Conservation (phyloP, 176 grass and related monocot genomes). For the Avena eriantha region DNA sequence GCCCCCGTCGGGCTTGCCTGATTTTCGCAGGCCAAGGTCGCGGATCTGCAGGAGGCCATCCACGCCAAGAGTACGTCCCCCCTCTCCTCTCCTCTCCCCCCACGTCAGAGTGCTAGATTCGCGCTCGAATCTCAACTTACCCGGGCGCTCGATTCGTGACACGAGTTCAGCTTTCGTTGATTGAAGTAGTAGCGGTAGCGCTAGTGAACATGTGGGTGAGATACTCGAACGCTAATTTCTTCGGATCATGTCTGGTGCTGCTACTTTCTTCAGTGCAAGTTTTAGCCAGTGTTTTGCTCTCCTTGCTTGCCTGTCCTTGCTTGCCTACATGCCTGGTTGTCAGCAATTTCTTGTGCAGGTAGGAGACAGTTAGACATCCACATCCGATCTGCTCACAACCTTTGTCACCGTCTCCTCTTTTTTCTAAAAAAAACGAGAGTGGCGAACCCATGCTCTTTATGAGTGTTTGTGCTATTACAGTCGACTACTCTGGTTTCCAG, state of each 20-base stretch:
- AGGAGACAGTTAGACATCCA: slow-evolving; percentile 37
- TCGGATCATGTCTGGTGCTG: too few species aligned
- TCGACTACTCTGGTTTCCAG: background rate
- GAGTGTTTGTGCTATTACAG: background rate
- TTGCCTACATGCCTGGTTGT: slow-evolving; percentile 11
- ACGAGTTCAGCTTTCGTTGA: background rate
- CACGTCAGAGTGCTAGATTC: too few species aligned
- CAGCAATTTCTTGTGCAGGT: slow-evolving; percentile 31
- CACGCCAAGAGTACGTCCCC: slow-evolving; percentile 63
- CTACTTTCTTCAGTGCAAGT: background rate
- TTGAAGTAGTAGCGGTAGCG: too few species aligned
- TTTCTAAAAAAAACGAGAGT: too few species aligned
- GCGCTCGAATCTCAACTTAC: too few species aligned
- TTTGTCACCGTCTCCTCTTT: background rate
- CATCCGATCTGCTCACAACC: slow-evolving; percentile 13
- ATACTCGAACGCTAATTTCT: too few species aligned
- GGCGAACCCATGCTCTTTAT: background rate
- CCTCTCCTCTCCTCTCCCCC: too few species aligned
- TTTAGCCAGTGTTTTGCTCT: background rate
- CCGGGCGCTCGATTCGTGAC: background rate
- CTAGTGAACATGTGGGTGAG: too few species aligned
- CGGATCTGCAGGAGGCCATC: slow-evolving; percentile 88
- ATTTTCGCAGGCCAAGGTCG: slow-evolving; percentile 84
- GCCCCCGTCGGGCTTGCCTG: background rate
- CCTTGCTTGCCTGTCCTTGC: too few species aligned